These are phyloP conservation scores for Rosa hybrid DNA, from an alignment of 331 rosid genomes.

Conservation along the genomic window DNA sequence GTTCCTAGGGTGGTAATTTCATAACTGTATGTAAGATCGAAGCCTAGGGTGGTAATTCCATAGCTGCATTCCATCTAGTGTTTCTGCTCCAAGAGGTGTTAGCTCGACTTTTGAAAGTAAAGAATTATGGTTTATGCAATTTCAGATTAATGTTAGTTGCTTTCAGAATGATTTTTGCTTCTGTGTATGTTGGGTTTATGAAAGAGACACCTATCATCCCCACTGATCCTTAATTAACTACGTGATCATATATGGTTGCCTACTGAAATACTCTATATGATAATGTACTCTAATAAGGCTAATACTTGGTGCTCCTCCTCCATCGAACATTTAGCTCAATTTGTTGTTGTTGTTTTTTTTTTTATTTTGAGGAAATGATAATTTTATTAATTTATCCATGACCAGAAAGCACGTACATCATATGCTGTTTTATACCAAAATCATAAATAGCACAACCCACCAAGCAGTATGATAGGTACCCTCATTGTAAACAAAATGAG, in stretches of 20 bases:
- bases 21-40: not conserved
- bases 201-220: not conserved
- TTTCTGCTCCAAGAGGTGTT: constrained; percentile 9
- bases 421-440: no score
- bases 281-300: not conserved
- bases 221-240: not conserved
- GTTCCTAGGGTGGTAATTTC: not conserved
- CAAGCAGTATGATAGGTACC: no score
- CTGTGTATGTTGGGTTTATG: not conserved
- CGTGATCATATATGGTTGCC: not conserved
- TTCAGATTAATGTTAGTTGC: not conserved
- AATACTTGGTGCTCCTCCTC: not conserved
- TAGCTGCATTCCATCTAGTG: not conserved
- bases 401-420: no score
- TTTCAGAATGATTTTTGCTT: not conserved
- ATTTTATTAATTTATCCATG: no score
- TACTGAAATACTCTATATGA: no score
- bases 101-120: constrained; percentile 1
- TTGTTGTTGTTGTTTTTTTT: no score
- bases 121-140: not conserved
- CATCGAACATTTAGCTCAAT: not conserved
- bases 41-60: not conserved
- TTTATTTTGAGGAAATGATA: no score
- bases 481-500: no score
- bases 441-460: no score